These are phyloP conservation scores for Alternaria incomplexa DNA, from an alignment of 2,329 filamentous ascomycete genomes.

Conservation along the genomic window DNA sequence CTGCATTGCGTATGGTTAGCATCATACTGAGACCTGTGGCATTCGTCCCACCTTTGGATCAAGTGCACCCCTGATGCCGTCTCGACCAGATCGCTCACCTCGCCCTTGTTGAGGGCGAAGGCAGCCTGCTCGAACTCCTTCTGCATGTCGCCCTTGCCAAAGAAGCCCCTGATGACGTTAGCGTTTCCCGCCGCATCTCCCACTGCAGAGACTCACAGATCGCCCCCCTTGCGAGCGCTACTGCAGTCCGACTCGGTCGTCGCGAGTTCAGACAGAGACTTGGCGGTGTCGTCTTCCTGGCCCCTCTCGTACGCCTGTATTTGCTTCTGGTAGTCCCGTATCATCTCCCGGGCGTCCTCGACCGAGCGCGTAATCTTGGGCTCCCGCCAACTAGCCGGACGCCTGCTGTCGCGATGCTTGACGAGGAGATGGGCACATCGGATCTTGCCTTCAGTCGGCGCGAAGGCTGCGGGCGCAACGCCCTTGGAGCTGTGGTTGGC, in stretches of 20 bases:
- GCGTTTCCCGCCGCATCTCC: background rate
- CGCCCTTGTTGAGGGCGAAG: conserved; percentile 84
- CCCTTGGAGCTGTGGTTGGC: conserved; percentile 73
- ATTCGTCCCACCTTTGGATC: conserved; percentile 75
- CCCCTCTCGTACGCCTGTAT: conserved; percentile 70
- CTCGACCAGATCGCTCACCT: conserved; percentile 86
- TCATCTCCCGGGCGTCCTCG: conserved; percentile 81
- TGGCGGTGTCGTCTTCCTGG: conserved; percentile 40
- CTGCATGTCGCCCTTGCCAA: conserved; percentile 95
- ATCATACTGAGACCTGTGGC: background rate
- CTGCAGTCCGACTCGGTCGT: conserved; percentile 92
- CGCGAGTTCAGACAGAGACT: conserved; percentile 78
- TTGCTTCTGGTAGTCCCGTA: conserved; percentile 74
- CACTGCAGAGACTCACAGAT: conserved; percentile 66
- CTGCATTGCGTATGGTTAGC: conserved; percentile 26
- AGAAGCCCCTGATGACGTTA: conserved; percentile 70
- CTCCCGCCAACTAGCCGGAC: conserved; percentile 93
- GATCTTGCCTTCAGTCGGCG: conserved; percentile 73
- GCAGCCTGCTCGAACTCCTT: conserved; percentile 97
- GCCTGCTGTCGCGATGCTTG: conserved; percentile 87
- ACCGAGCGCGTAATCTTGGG: conserved; percentile 86
- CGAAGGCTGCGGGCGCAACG: conserved; percentile 48
- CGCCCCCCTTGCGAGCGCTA: conserved; percentile 90
- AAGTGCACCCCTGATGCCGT: conserved; percentile 94
- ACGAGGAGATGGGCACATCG: conserved; percentile 90